These are phyloP conservation scores for Ustilago cynodontis DNA, from an alignment of 1,284 basidiomycete genomes.

Conservation along the genomic window DNA sequence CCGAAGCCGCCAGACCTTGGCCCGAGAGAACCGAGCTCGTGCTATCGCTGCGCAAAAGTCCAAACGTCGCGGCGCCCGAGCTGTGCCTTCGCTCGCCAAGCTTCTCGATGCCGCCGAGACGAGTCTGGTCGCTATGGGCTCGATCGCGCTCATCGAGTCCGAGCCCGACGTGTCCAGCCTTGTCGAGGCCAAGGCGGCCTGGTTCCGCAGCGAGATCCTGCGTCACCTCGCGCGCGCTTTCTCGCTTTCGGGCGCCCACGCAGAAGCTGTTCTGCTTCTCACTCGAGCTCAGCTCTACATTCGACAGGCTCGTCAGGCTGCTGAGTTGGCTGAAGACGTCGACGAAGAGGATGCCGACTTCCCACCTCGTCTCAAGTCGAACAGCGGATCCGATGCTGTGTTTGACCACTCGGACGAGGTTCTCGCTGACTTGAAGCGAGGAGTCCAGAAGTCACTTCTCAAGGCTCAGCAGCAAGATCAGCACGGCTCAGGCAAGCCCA, in stretches of 20 bases:
- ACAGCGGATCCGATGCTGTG: slow-evolving; percentile 30
- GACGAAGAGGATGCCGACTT: slow-evolving; percentile 61
- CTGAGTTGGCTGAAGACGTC: slow-evolving; percentile 65
- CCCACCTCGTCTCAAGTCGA: slow-evolving; percentile 50
- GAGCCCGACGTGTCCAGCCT: slow-evolving; percentile 67
- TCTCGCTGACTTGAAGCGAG: slow-evolving; percentile 38
- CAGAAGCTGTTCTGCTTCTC: slow-evolving; percentile 63
- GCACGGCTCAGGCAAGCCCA: slow-evolving; percentile 2
- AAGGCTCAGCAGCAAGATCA: slow-evolving; percentile 19
- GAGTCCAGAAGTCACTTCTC: slow-evolving; percentile 47
- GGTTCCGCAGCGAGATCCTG: slow-evolving; percentile 64
- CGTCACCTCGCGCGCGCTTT: slow-evolving; percentile 63
- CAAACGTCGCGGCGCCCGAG: slow-evolving; percentile 57
- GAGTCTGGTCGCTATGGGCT: slow-evolving; percentile 59
- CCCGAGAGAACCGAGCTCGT: slow-evolving; percentile 45
- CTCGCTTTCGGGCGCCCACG: slow-evolving; percentile 46
- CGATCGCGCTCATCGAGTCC: slow-evolving; percentile 63
- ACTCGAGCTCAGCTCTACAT: slow-evolving; percentile 63
- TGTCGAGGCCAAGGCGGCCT: slow-evolving; percentile 66
- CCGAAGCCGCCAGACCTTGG: slow-evolving; percentile 34
- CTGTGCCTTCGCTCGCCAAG: slow-evolving; percentile 65
- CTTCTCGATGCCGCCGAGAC: slow-evolving; percentile 64
- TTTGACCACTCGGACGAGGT: slow-evolving; percentile 50
- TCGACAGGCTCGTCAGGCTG: slow-evolving; percentile 63
- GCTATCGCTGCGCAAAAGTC: slow-evolving; percentile 45